Conservation (phyloP, 495 filamentous ascomycete genomes). For the Diplogelasinospora grovesii region DNA sequence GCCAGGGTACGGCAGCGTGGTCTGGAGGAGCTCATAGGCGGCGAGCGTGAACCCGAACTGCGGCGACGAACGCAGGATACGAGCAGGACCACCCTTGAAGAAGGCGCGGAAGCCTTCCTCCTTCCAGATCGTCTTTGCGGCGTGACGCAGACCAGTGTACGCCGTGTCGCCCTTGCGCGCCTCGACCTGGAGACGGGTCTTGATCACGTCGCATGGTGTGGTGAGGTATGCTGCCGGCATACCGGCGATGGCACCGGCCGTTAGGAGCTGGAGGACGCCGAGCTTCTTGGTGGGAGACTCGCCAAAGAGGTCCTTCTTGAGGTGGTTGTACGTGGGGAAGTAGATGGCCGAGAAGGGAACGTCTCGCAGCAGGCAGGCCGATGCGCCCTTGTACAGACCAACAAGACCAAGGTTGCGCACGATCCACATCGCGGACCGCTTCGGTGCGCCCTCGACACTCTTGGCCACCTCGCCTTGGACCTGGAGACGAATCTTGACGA, state of each 20-base stretch:
- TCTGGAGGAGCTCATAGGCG: conserved; percentile 87
- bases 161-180: conserved; percentile 86
- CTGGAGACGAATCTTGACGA: conserved; percentile 97
- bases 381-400: conserved; percentile 96
- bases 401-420: conserved; percentile 91
- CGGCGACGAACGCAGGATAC: conserved; percentile 87
- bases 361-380: conserved; percentile 88
- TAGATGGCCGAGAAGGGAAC: conserved; percentile 98
- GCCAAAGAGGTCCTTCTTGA: conserved; percentile 91
- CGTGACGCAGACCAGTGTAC: conserved; percentile 85
- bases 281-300: conserved; percentile 85
- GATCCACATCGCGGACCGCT: conserved; percentile 94
- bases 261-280: conserved; percentile 85
- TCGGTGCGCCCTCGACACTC: conserved; percentile 72
- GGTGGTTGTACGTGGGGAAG: conserved; percentile 91
- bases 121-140: conserved; percentile 70
- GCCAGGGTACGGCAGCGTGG: conserved; percentile 71
- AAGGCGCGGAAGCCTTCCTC: conserved; percentile 94
- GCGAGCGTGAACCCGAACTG: conserved; percentile 98
- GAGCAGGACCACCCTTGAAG: conserved; percentile 96
- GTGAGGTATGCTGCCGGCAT: conserved; percentile 98
- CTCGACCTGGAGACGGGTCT: conserved; percentile 95
- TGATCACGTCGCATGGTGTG: conserved; percentile 97
- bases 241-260: conserved; percentile 91
- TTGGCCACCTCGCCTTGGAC: conserved; percentile 95